phyloP scores from a whole-genome alignment of 2,329 filamentous ascomycete species.

The Aspergillus versicolor region DNA sequence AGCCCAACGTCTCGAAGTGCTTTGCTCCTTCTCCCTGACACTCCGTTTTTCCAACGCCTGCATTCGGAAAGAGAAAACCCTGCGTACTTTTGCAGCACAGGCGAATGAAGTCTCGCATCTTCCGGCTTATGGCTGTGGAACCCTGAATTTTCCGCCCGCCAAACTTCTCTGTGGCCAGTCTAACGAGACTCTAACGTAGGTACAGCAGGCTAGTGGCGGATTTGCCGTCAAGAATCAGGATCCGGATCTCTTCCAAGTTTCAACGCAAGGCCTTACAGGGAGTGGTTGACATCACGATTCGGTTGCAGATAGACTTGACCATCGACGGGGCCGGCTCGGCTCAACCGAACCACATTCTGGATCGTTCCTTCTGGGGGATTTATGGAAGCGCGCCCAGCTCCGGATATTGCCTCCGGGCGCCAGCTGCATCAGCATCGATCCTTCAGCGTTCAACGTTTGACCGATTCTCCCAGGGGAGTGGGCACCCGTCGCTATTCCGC shows the following conservation, averaged over 20 bases:
- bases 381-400: no score
- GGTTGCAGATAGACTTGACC: not conserved
- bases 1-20: no score
- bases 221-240: not conserved
- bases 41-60: not conserved
- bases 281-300: slow-evolving; percentile 3
- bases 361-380: not conserved
- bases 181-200: slow-evolving; percentile 3
- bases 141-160: not conserved
- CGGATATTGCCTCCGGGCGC: not conserved
- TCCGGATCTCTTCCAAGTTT: no score
- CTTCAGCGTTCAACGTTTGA: not conserved
- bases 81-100: not conserved
- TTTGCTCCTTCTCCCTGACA: no score
- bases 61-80: not conserved
- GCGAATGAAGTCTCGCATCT: not conserved
- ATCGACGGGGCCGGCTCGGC: not conserved
- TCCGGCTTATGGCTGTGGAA: not conserved
- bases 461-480: no score
- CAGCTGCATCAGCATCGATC: not conserved
- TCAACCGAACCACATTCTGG: not conserved
- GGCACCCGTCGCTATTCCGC: not conserved
- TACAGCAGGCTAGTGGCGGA: slow-evolving; percentile 7
- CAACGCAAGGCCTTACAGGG: no score
- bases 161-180: not conserved